These are phyloP conservation scores for Penicillium capsulatum DNA, from an alignment of 2,329 filamentous ascomycete species.

Conservation along the genomic window DNA sequence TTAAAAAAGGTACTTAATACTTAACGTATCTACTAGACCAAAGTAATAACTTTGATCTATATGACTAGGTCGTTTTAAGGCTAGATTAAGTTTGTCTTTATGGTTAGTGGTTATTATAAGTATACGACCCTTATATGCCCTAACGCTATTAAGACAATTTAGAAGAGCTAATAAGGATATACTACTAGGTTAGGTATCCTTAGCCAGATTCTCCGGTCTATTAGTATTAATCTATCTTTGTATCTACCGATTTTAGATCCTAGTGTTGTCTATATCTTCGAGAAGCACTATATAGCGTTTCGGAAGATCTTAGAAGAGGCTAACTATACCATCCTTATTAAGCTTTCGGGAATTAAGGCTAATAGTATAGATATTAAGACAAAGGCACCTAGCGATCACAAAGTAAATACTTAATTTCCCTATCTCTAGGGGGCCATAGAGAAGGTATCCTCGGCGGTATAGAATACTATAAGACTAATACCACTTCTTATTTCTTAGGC, in stretches of 20 bases:
- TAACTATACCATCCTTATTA: constrained; percentile 54
- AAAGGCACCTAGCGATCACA: background rate
- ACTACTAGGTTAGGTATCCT: background rate
- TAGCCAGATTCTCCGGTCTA: background rate
- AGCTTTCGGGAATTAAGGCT: constrained; percentile 55
- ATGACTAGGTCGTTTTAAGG: constrained; percentile 68
- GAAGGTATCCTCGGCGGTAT: constrained; percentile 3
- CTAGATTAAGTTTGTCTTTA: constrained; percentile 67
- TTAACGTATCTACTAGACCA: background rate
- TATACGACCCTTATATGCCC: constrained; percentile 71
- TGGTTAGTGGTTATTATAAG: constrained; percentile 81
- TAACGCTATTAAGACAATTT: constrained; percentile 79
- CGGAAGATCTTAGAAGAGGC: constrained; percentile 57
- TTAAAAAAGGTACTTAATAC: background rate
- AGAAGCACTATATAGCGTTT: constrained; percentile 61
- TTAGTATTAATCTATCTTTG: background rate
- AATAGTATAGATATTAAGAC: constrained; percentile 58
- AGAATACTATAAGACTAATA: background rate
- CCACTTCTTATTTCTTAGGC: background rate
- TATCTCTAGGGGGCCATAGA: constrained; percentile 2
- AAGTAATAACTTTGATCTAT: constrained; percentile 58
- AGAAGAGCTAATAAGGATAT: constrained; percentile 68
- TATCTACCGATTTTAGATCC: background rate
- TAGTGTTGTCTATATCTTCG: constrained; percentile 58
- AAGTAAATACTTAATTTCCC: constrained; percentile 3